Base-by-base conservation (phyloP, 2,329 filamentous ascomycete genomes). In the Tetracladium maxilliforme region DNA sequence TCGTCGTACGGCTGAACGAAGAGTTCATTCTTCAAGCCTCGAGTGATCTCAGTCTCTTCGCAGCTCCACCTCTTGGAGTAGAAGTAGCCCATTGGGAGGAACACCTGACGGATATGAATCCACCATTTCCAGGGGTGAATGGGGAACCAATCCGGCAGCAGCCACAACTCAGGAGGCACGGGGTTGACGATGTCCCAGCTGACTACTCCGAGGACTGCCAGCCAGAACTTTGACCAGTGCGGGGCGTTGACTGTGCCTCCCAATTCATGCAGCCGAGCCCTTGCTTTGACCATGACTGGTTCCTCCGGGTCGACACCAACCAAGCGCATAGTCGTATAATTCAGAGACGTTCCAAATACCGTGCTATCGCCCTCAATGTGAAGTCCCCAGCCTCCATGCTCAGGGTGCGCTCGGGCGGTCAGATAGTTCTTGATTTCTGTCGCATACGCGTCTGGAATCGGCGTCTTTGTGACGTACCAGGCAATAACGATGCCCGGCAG, bases 21-120 rank as follows among this genome's bases (percentile, higher is more conserved):
- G 2, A 98, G 48, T 49, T 98, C 90, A 31, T 86, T 58, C 13
- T 77, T 72, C 20, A 98, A 51, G 28, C 70, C 67, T 13, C 67
- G 66, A 25, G 79, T 80, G 3, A 92, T 47, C 4, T 77, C 68
- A 20, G 80, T 87, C 37, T 79, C 63, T 10, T 82, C 78, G 35
- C 77, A 78, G 15, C 63, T 65, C 72, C 82, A 94, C 34, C 64
- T 64, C 55, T 78, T 83, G 0, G 84, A 92, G 58, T 79, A 93
- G 21, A 95, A 51, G 43, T 79, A 94, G 1, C 78, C 73, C 83
- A 95, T 94, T 5, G 86, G 78, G 24, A 93, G 48, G 42, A 87
- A 93, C n/a, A 98, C 86, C 51, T 80, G 73, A n/a, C 90, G 82
- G 50, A 94, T 94, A 41, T 98, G 90, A 41, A 95, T 81, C 87